Evolutionary conservation across 2,329 filamentous ascomycete species (phyloP), one percentile per base, ranked within the genome.

Genomic region (Trichoderma sp.): DNA sequence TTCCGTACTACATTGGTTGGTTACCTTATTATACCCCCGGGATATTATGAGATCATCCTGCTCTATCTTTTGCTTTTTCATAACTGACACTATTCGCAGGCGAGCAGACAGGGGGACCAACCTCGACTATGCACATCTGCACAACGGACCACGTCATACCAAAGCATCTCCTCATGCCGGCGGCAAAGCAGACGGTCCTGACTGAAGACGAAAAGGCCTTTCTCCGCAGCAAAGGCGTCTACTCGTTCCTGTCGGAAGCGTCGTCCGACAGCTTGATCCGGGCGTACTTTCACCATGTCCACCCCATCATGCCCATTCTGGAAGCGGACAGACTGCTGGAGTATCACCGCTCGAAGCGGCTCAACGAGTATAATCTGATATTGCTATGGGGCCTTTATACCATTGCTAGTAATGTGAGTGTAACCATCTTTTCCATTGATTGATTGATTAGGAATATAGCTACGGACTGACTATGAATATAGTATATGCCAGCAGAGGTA

Each of bases 151-250:
- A 63, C 3, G 26, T 21, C 52, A 45, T 63, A 55, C 60, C 60
- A 26, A 63, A 30, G 34, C 60, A 63, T 47, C 60, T 63, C n/a
- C 60, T 63, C 51, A 26, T 63, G 48, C 60, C 60, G 4, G 60
- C 50, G 19, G 60, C 50, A 39, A 63, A 63, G 28, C 26, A 55
- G 43, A 39, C 51, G 1, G 24, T 39, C 28, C 39, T 63, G 10
- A 63, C 60, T 2, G 60, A 63, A 9, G 50, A 55, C 39, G 60
- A 63, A 12, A 55, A 28, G 3, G 41, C 60, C 24, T 63, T 55
- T 12, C 47, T 63, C 52, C 60, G 50, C 14, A 45, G 60, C 21
- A 63, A 63, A 26, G 60, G 60, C 1, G 60, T 63, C 50, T 63
- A 54, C 21, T 63, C 60, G 10, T 54, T 63, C 17, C 39, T 55